These are phyloP conservation scores for Blastocystis sp. DNA, from an alignment of 352 stramenopile species.

Conservation along the genomic window DNA sequence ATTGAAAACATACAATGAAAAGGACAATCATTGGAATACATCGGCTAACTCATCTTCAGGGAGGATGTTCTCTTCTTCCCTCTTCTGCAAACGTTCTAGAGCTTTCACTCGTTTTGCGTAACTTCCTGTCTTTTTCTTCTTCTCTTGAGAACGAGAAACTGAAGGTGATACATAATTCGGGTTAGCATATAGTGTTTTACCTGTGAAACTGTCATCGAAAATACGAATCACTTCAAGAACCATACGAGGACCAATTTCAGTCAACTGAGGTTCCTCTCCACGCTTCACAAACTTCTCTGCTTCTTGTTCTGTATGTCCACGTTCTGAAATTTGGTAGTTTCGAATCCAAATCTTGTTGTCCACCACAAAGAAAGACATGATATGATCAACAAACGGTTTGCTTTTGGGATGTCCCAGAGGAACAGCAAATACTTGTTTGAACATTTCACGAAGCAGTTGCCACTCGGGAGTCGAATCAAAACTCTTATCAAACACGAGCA, in stretches of 20 bases:
- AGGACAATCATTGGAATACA: slow-evolving; percentile 28
- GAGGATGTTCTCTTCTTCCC: slow-evolving; percentile 70
- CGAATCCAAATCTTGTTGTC: slow-evolving; percentile 92
- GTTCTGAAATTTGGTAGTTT: slow-evolving; percentile 90
- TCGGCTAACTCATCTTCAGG: slow-evolving; percentile 74
- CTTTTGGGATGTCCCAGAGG: slow-evolving; percentile 94
- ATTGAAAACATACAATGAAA: background rate
- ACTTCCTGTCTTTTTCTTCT: slow-evolving; percentile 82
- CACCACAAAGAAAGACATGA: slow-evolving; percentile 90
- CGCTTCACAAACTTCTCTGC: slow-evolving; percentile 61
- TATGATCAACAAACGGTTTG: slow-evolving; percentile 97
- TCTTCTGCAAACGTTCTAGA: slow-evolving; percentile 74
- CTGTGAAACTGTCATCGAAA: slow-evolving; percentile 94
- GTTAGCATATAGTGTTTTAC: slow-evolving; percentile 94
- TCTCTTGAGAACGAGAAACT: slow-evolving; percentile 75
- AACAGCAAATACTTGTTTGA: slow-evolving; percentile 86
- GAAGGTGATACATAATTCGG: slow-evolving; percentile 92
- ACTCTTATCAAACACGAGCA: slow-evolving; percentile 88
- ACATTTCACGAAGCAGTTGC: slow-evolving; percentile 89
- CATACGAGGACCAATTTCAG: slow-evolving; percentile 97
- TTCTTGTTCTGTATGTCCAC: slow-evolving; percentile 64
- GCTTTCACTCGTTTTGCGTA: slow-evolving; percentile 82
- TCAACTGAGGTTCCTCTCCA: slow-evolving; percentile 87
- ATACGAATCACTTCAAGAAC: slow-evolving; percentile 95
- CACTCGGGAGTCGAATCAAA: slow-evolving; percentile 83